Evolutionary conservation across 805 yeast genomes (phyloP), one percentile per base, ranked within the genome.

Genomic region (Ogataea nakhonphanomensis): DNA sequence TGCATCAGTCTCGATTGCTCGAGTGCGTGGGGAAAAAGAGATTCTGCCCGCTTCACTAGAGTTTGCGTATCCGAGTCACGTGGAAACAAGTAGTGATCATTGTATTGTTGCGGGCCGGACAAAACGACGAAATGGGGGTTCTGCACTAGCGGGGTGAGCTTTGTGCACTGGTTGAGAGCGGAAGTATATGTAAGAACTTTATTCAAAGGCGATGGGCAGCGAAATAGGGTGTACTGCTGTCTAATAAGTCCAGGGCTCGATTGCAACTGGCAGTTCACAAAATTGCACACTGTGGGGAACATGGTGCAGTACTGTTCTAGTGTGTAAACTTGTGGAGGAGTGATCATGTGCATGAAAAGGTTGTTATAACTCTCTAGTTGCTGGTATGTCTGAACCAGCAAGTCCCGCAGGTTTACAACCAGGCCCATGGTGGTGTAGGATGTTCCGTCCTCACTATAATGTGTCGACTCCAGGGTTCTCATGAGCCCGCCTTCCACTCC

Each of bases 51-150:
- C 12, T 30, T 14, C 7, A 53, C 28, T 24, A 53, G 34, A 7
- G 40, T 46, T 15, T 44, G 32, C 2, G 54, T 44, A 33, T 53
- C 58, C 4, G 58, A 53, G 30, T 53, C 55, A 30, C 58, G 44
- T 1, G 53, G 45, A 2, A 14, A 36, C 5, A 27, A n/a, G 25
- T 45, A 53, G 17, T 14, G 14, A 35, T 53, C 58, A 26, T 53
- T 44, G 8, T 51, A 25, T 32, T 53, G 56, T 15, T 44, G 41
- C 7, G 58, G 56, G 4, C 58, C 56, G 22, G 44, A 44, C 10
- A 48, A 28, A n/a, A 43, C 17, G 4, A 47, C 43, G 5, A 43
- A 10, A 9, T 38, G 35, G 13, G 39, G 39, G 24, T 41, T 27
- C 3, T 39, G 44, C 8, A 44, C 25, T 12, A 49, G 20, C 2